phyloP scores from a whole-genome alignment of 2,329 filamentous ascomycete genomes.

The Exophiala bonariae region DNA sequence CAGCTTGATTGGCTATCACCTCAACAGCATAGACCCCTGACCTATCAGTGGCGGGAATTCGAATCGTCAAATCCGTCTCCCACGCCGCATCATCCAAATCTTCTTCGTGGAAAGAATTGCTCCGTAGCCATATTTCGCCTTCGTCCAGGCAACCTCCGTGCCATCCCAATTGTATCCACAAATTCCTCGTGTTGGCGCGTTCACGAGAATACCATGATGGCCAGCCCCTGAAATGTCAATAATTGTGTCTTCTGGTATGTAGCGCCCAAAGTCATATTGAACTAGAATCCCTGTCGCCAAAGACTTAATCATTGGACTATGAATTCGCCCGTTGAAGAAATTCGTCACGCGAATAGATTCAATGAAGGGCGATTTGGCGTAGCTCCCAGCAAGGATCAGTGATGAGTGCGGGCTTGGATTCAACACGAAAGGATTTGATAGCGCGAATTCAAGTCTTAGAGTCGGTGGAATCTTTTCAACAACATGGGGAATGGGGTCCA shows the following conservation, averaged over 20 bases:
- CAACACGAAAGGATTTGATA: neutral
- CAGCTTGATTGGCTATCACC: slow-evolving; percentile 19
- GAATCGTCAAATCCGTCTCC: slow-evolving; percentile 34
- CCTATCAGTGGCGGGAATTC: slow-evolving; percentile 21
- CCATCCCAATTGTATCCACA: slow-evolving; percentile 36
- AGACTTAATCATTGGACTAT: slow-evolving; percentile 2
- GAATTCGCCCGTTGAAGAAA: slow-evolving; percentile 23
- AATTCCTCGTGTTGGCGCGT: slow-evolving; percentile 35
- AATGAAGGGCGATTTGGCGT: neutral
- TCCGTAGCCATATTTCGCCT: slow-evolving; percentile 36
- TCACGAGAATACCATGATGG: slow-evolving; percentile 32
- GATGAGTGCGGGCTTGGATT: neutral
- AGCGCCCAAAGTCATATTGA: slow-evolving; percentile 12
- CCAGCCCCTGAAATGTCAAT: slow-evolving; percentile 30
- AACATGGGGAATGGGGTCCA: neutral
- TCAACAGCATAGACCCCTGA: slow-evolving; percentile 33
- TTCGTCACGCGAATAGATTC: neutral
- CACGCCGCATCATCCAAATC: slow-evolving; percentile 39
- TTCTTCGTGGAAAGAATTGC: slow-evolving; percentile 41
- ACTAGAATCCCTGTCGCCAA: slow-evolving; percentile 1
- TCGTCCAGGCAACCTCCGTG: slow-evolving; percentile 33
- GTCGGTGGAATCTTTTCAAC: neutral
- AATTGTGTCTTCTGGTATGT: slow-evolving; percentile 23
- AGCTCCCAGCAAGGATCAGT: slow-evolving; percentile 10
- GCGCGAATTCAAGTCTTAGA: neutral